Conservation (phyloP, 148 eudicot species). For the Rhododendron molle region DNA sequence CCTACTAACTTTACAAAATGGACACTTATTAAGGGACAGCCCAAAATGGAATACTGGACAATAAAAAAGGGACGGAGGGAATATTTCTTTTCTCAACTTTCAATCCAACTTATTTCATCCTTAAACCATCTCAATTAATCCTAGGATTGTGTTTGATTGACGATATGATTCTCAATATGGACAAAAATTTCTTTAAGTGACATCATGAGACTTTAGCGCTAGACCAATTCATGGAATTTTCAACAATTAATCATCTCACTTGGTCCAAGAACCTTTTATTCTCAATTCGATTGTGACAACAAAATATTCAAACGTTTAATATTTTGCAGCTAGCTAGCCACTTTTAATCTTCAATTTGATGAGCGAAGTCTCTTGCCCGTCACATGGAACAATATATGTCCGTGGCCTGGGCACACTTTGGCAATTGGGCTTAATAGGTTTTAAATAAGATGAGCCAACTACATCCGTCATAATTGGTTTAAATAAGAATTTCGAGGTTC, state of each 20-base stretch:
- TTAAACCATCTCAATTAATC: too few relatives aligned
- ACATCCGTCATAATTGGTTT: not conserved
- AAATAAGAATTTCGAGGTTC: not conserved
- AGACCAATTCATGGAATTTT: not conserved
- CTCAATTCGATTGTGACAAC: not conserved
- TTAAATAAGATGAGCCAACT: not conserved
- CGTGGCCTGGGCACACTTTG: not conserved
- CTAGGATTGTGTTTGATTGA: too few relatives aligned
- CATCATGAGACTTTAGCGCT: too few relatives aligned
- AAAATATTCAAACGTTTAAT: not conserved
- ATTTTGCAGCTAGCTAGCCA: not conserved
- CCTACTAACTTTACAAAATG: too few relatives aligned
- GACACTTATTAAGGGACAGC: too few relatives aligned
- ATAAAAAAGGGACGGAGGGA: too few relatives aligned
- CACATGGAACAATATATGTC: not conserved
- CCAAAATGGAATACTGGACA: too few relatives aligned
- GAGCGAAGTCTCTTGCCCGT: not conserved
- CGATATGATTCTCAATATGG: too few relatives aligned
- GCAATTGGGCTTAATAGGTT: not conserved
- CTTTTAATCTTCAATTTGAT: not conserved
- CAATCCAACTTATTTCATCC: too few relatives aligned
- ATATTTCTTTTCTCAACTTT: too few relatives aligned
- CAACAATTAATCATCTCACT: not conserved
- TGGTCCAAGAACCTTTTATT: not conserved
- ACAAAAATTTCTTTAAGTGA: too few relatives aligned